Evolutionary conservation across 2,329 filamentous ascomycete genomes (phyloP).

Genomic region (Coniochaeta sp.): DNA sequence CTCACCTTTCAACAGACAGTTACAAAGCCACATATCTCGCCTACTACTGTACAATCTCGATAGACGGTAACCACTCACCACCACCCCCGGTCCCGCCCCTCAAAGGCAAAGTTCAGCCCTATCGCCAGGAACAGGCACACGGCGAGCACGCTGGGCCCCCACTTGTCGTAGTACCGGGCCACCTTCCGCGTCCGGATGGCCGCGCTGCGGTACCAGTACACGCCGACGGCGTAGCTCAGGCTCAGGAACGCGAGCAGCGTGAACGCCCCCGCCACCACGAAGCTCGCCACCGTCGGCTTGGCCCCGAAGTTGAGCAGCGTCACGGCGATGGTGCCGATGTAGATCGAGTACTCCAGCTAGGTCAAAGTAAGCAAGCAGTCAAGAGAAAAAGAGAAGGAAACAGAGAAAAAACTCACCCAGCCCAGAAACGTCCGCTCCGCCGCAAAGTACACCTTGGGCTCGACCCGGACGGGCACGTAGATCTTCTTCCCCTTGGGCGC

Average conservation of each 20-base stretch:
- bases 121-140: conserved; percentile 66
- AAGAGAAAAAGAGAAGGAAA: not conserved
- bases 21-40: too few species aligned
- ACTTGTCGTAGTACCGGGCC: conserved; percentile 87
- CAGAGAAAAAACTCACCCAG: conserved; percentile 55
- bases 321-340: conserved; percentile 80
- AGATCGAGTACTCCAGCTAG: conserved; percentile 90
- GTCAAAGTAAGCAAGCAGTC: not conserved
- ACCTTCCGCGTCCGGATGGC: conserved; percentile 77
- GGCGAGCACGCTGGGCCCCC: conserved; percentile 76
- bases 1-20: too few species aligned
- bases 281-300: conserved; percentile 48
- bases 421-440: conserved; percentile 93
- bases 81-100: conserved; percentile 54
- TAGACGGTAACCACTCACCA: conserved; percentile 30
- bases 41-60: not conserved
- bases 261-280: conserved; percentile 69
- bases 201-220: conserved; percentile 83
- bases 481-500: conserved; percentile 84
- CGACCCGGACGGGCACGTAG: conserved; percentile 89
- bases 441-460: conserved; percentile 97
- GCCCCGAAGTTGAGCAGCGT: conserved; percentile 75
- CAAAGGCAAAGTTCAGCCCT: conserved; percentile 70
- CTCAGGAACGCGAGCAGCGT: conserved; percentile 72
- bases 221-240: conserved; percentile 73